Evolutionary conservation across 768 basidiomycete species (phyloP), one percentile per base, ranked within the genome.

Genomic region (Thelephora ganbajun): DNA sequence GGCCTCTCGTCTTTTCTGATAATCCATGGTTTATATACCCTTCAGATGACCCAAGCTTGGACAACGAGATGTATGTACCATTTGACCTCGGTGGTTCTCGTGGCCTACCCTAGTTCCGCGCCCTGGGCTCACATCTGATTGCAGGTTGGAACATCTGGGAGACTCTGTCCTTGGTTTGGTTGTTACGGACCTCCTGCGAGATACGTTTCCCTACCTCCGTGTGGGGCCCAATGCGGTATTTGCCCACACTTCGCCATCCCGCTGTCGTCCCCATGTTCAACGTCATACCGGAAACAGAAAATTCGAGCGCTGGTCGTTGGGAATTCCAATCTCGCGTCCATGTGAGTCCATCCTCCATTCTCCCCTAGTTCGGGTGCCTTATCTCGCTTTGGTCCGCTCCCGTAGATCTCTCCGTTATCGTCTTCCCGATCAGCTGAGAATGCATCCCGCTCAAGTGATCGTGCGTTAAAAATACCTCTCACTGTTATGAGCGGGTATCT

Each of bases 221-320:
- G 86, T 89, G 35, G 86, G 86, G 2, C 83, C 86, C 14, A 76
- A 80, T 2, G 85, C 86, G 48, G 86, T 83, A 35, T 2, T 47
- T 19, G 11, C 7, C 14, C 14, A 7, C 49, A 47, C 48, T 23
- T 5, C 37, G 12, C 1, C 43, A 43, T 49, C 47, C 23, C 46
- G 44, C 36, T 34, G 46, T 45, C 34, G n/a, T 33, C 33, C 42
- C 48, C 6, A 50, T 20, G 6, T 2, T 41, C 12, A 22, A 6
- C 9, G 14, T 9, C 11, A 41, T 30, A 4, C 30, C 35, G 34
- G n/a, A 35, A 30, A 1, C 53, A 89, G 86, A 88, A 89, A 84
- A 76, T 88, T 45, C 69, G 84, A 23, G 75, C 82, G 6, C 64
- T 84, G 53, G 69, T 88, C 12, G 86, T 89, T 13, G 80, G 79